Base-by-base conservation (phyloP, 192 early-diverging fungal species). In the Helicostylum pulchrum region DNA sequence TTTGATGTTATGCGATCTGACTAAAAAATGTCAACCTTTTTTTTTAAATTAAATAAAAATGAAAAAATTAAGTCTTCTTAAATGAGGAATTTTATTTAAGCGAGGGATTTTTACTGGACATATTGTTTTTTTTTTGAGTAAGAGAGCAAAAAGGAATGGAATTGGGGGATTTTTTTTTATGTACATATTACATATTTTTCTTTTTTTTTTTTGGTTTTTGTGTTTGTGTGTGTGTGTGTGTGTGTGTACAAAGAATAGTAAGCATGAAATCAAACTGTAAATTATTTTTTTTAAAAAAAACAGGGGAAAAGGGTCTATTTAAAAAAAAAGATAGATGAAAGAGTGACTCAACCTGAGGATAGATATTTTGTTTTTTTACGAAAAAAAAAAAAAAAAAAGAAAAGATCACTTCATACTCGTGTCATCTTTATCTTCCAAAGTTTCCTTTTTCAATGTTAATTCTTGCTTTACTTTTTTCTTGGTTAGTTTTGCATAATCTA, bases 401-500 rank as follows among this genome's bases (percentile, higher is more conserved):
- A 39, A 20, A 44, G 20, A 20, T 59, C 57, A 59, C 43, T 59
- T 44, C 57, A 59, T 59, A 59, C 39, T 59, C 26, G 57, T 30
- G 42, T 59, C 57, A 8, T 59, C 56, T 44, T 59, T 42, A 8
- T 59, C 56, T 44, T 59, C 42, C 15, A 21, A 20, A 19, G 11
- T 4, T 45, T 44, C 57, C 12, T 59, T 59, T 20, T 39, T 39
- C 4, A 39, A 9, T 1, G 6, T 10, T 6, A 39, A 45, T 23
- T 42, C 20, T 59, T 53, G 32, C 20, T 30, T 34, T 14, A 39
- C 51, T 26, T 54, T 50, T 53, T 64, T 64, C 36, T 51, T 51
- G 17, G 39, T 53, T 20, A 31, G 42, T 44, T 64, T 64, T 19
- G 62, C 62, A 23, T 64, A 64, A 64, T 64, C 62, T 63, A 53